These are phyloP conservation scores for Globisporangium megalacanthum DNA, from an alignment of 352 stramenopile genomes.

Conservation along the genomic window DNA sequence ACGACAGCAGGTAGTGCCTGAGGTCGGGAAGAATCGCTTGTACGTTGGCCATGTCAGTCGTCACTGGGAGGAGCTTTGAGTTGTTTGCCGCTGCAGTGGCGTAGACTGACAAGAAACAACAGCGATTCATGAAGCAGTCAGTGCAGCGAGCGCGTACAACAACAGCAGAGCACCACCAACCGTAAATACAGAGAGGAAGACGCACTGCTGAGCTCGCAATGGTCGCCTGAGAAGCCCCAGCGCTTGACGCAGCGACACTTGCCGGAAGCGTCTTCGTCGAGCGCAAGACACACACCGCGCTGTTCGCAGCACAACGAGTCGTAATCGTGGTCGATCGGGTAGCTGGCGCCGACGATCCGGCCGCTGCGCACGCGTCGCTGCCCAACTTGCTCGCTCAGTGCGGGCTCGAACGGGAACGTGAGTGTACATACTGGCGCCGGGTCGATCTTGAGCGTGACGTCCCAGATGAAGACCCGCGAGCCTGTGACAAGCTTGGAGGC, in stretches of 20 bases:
- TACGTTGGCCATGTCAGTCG: conserved; percentile 26
- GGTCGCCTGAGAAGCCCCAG: conserved; percentile 62
- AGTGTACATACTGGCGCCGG: conserved; percentile 31
- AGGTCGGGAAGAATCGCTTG: conserved; percentile 41
- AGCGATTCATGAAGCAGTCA: not conserved
- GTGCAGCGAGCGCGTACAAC: not conserved
- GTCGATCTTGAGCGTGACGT: conserved; percentile 51
- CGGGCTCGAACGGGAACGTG: conserved; percentile 62
- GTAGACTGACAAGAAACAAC: conserved; percentile 32
- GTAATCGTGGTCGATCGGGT: conserved; percentile 71
- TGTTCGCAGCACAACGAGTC: conserved; percentile 67
- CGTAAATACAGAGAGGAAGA: not conserved
- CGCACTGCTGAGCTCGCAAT: conserved; percentile 60
- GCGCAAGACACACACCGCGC: conserved; percentile 31
- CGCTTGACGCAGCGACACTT: conserved; percentile 57
- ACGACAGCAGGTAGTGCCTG: conserved; percentile 32
- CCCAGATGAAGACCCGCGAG: conserved; percentile 62
- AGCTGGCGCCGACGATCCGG: conserved; percentile 47
- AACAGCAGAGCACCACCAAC: too few species aligned
- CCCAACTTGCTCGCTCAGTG: conserved; percentile 48
- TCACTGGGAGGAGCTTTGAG: conserved; percentile 28
- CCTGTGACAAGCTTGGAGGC: conserved; percentile 42
- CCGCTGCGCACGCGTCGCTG: conserved; percentile 57
- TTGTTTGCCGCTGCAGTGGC: conserved; percentile 48
- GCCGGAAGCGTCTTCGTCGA: conserved; percentile 55